Percentiles rank a stretch among this genome's conserved stretches.
Conservation (phyloP, 106 monocot species). For the Acorus calamus region DNA sequence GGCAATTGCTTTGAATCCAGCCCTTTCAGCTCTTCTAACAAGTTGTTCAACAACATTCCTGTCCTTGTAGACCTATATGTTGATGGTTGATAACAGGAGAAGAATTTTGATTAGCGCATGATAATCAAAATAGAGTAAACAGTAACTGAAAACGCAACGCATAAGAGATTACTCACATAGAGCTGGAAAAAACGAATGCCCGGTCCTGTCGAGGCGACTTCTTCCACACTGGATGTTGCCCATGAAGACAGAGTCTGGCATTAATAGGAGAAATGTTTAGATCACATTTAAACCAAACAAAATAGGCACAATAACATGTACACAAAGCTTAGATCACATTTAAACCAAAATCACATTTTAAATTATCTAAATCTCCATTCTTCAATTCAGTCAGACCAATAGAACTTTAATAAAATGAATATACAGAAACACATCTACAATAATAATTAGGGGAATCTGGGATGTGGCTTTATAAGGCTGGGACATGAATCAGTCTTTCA, state of each 20-base stretch:
- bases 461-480: too few relatives aligned
- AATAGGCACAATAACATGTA: neutral
- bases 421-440: too few relatives aligned
- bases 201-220: conserved; percentile 79
- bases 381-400: too few relatives aligned
- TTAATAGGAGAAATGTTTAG: too few relatives aligned
- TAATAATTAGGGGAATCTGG: too few relatives aligned
- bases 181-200: conserved; percentile 96
- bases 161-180: conserved; percentile 37
- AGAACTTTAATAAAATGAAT: too few relatives aligned
- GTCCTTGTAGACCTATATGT: conserved; percentile 42
- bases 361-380: too few relatives aligned
- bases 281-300: neutral
- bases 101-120: too few relatives aligned
- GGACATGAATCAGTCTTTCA: too few relatives aligned
- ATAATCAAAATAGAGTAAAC: too few relatives aligned
- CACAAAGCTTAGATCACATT: neutral
- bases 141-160: too few relatives aligned
- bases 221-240: conserved; percentile 83
- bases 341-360: neutral
- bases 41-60: conserved; percentile 50
- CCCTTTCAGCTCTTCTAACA: conserved; percentile 51
- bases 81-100: too few relatives aligned
- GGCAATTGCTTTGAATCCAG: conserved; percentile 49
- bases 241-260: conserved; percentile 60